Conservation (phyloP, 345 rosid genomes). For the Alliaria petiolata region DNA sequence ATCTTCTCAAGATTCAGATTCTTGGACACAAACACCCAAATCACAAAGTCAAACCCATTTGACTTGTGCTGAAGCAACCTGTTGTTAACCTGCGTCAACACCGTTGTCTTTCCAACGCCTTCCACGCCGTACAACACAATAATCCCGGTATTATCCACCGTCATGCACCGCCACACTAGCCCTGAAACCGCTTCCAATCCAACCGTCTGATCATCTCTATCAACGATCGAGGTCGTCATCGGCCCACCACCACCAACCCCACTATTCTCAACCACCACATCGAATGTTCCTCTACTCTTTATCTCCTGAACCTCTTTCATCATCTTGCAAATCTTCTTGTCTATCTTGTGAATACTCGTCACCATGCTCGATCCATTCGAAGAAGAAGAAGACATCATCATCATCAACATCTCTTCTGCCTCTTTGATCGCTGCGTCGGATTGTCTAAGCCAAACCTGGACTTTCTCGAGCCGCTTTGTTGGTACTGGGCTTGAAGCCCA, state of each 20-base stretch:
- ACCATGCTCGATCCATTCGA: constrained; percentile 15
- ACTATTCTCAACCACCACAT: constrained; percentile 29
- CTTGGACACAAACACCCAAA: constrained; percentile 38
- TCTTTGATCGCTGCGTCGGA: constrained; percentile 23
- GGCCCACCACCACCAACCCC: constrained; percentile 18
- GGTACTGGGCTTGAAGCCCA: too few relatives aligned
- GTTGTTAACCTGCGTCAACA: constrained; percentile 37
- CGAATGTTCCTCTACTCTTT: constrained; percentile 29
- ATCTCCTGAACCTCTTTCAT: constrained; percentile 24
- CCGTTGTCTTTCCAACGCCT: constrained; percentile 44
- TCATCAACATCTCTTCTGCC: constrained; percentile 28
- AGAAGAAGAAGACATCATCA: constrained; percentile 22
- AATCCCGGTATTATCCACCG: constrained; percentile 28
- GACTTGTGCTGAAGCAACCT: constrained; percentile 19
- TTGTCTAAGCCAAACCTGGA: constrained; percentile 33
- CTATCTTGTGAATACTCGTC: constrained; percentile 22
- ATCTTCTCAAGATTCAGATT: constrained; percentile 30
- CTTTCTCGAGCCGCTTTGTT: constrained; percentile 24
- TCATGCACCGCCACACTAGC: constrained; percentile 29
- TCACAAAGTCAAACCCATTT: constrained; percentile 35
- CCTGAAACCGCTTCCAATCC: constrained; percentile 35
- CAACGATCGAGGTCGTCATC: constrained; percentile 21
- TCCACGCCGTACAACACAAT: constrained; percentile 38
- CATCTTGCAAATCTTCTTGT: constrained; percentile 25
- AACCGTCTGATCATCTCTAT: constrained; percentile 29